A percentile compares a stretch with the other conserved stretches of the same genome.
phyloP scores from a whole-genome alignment of 1,139 yeast genomes.

The Arxiozyma slooffiae region DNA sequence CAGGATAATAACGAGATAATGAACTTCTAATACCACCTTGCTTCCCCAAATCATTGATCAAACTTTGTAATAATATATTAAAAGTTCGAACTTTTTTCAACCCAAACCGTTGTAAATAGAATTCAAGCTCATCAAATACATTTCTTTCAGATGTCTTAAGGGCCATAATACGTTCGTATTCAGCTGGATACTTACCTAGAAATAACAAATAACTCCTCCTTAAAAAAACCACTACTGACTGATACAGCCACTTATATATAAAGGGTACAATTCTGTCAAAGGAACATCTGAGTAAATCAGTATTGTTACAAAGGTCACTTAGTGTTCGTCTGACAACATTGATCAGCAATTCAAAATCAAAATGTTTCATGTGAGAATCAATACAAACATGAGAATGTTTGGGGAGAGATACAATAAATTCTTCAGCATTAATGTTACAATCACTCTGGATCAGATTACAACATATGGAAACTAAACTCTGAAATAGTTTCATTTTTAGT shows the following conservation, averaged over 20 bases:
- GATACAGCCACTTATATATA: slow-evolving; percentile 8
- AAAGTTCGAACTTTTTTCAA: background rate
- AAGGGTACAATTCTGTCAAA: slow-evolving; percentile 3
- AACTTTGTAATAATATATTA: background rate
- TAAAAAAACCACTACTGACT: slow-evolving; percentile 15
- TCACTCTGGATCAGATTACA: slow-evolving; percentile 11
- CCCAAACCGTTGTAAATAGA: slow-evolving; percentile 2
- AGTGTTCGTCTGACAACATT: background rate
- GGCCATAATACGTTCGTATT: background rate
- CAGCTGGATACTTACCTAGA: slow-evolving; percentile 11
- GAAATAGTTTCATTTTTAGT: slow-evolving; percentile 14
- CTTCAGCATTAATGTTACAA: background rate
- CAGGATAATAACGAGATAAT: background rate
- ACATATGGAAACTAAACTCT: slow-evolving; percentile 12
- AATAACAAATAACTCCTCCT: slow-evolving; percentile 13
- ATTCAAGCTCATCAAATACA: slow-evolving; percentile 2
- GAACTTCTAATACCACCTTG: background rate
- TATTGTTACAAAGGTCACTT: background rate
- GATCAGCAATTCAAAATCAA: background rate
- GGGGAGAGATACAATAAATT: background rate
- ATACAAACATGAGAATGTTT: background rate
- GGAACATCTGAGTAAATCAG: background rate
- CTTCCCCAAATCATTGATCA: background rate
- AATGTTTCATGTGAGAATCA: background rate
- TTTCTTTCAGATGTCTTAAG: background rate